Base-by-base conservation (phyloP, 1,284 basidiomycete genomes). In the Cryptococcus sp. region DNA sequence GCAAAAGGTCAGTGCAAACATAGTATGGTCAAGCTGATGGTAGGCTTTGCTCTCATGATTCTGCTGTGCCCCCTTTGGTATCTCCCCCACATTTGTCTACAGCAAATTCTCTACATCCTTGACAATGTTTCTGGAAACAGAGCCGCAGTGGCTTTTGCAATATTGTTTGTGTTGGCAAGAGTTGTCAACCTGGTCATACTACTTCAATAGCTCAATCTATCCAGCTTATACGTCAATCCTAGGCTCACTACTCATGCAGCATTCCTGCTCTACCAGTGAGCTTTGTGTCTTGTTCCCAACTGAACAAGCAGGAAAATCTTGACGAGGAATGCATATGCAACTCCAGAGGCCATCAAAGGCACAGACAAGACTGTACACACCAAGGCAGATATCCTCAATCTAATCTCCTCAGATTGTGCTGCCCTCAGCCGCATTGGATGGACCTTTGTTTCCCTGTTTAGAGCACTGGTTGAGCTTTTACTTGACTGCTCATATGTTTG, bases 401-500 rank as follows among this genome's bases (percentile, higher is more conserved):
- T 67, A 26, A 62, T 63, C 26, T 60, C 57, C 1, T 53, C 53
- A 5, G 64, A 66, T 35, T 46, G 54, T 1, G 31, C 34, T n/a
- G 42, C 46, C 11, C 47, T 63, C 9, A 34, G 49, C 6, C 22
- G 46, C 25, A 40, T 60, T 62, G 47, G 47, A 12, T 48, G 45
- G 45, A 53, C 51, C 4, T 35, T 47, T 24, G 40, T 47, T 43
- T 56, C 45, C 34, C 45, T 73, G 47, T 45, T 66, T 80, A 84
- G 88, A 71, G 82, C 86, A 2, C 86, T 87, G 0, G 79, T 90
- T 43, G 89, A 93, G 70, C 81, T 93, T 55, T 56, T 78, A 21
- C 82, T 92, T 4, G 66, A 86, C n/a, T 80, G 83, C 9, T 64
- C 82, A 47, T 87, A 92, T 74, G 73, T 93, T 49, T 93, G 90